Conservation (phyloP, 129 eudicot species). For the Ambrosia trifida region DNA sequence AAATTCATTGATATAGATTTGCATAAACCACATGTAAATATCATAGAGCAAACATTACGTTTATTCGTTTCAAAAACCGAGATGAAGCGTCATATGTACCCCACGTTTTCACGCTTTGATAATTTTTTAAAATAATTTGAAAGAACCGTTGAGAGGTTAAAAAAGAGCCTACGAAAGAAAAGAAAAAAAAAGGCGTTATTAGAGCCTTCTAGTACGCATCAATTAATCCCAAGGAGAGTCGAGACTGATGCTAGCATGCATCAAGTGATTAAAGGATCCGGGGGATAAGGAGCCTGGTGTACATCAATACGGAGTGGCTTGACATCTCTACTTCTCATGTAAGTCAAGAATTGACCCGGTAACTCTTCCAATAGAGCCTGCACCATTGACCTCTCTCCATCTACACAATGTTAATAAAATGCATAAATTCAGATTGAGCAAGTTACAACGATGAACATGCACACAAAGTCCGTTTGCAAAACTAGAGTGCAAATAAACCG, state of each 20-base stretch:
- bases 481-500: background rate
- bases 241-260: background rate
- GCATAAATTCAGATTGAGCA: too few species aligned
- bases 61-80: too few species aligned
- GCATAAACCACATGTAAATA: background rate
- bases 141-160: background rate
- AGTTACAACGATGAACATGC: background rate
- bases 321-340: constrained; percentile 82
- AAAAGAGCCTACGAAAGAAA: background rate
- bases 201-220: background rate
- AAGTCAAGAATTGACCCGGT: constrained; percentile 84
- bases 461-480: background rate
- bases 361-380: constrained; percentile 82
- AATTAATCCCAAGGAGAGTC: background rate
- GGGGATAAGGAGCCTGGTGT: constrained; percentile 2
- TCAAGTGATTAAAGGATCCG: constrained; percentile 13
- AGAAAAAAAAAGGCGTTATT: too few species aligned
- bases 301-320: constrained; percentile 43
- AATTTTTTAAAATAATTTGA: too few species aligned
- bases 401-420: constrained; percentile 38
- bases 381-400: constrained; percentile 68
- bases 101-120: too few species aligned
- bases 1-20: too few species aligned
- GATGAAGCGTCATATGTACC: too few species aligned
- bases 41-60: background rate